Base-by-base conservation (phyloP, 2,329 filamentous ascomycete genomes). In the Sclerotinia subarctica region DNA sequence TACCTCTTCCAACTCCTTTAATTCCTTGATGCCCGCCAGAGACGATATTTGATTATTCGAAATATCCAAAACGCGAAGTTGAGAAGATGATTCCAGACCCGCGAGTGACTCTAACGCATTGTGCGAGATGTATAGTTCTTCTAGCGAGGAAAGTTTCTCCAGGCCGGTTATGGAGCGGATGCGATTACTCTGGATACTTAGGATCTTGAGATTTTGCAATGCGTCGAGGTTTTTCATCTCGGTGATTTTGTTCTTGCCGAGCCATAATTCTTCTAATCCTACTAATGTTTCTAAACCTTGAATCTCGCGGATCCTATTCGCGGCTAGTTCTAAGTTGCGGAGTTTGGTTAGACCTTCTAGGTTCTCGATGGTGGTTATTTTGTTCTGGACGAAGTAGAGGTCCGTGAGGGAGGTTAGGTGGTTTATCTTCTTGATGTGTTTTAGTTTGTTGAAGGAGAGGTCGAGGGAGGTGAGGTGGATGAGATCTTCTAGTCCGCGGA, bases 381-480 rank as follows among this genome's bases (percentile, higher is more conserved):
- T 95, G 81, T 99, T 98, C 77, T 96, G 92, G 62, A 98, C 93
- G 74, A 99, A 91, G 78, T 91, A 99, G 3, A 99, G 78, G 73
- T 98, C 93, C 70, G 85, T 90, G 68, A 98, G 85, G 66, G 93
- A 85, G 29, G 82, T 89, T 69, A 99, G 82, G 75, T 94, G 90
- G 69, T 85, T 85, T 72, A 98, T 82, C 75, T 94, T 88, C 80
- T 96, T 97, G 82, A 99, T 96, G 80, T 97, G 94, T 79, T 97
- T 97, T 82, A 99, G 94, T 83, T 98, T 98, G 83, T 99, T 99
- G 86, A 97, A 99, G 79, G 92, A 96, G 64, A 99, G 84, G 78
- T 99, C 95, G 66, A 99, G 86, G 68, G 83, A 90, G 7, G 86
- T 92, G 66, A 99, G 85, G 70, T 91, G 84, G 17, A 84, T 87